Conservation (phyloP, 306 rosid genomes). For the Carpinus fangiana region DNA sequence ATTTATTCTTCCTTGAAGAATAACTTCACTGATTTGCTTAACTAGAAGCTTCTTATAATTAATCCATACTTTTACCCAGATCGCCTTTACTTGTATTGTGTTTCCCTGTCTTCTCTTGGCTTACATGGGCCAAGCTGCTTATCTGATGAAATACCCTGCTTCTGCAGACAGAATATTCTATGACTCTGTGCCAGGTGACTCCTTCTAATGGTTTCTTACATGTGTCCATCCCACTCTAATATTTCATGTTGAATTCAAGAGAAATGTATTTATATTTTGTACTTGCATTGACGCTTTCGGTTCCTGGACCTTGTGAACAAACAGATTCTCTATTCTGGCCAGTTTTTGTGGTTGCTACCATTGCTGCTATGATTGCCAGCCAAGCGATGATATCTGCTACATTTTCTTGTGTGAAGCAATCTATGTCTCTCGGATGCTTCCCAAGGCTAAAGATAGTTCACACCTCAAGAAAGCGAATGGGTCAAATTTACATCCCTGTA, state of each 20-base stretch:
- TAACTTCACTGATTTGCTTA: conserved; percentile 13
- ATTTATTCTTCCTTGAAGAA: conserved; percentile 19
- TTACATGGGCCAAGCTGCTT: conserved; percentile 98
- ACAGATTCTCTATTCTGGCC: conserved; percentile 95
- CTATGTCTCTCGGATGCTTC: conserved; percentile 99
- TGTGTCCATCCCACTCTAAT: neutral
- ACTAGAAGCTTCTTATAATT: neutral
- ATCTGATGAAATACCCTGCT: conserved; percentile 55
- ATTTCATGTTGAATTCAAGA: conserved; percentile 18
- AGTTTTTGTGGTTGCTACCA: conserved; percentile 80
- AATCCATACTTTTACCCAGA: conserved; percentile 43
- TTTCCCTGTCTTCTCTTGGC: conserved; percentile 95
- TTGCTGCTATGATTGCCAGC: conserved; percentile 99
- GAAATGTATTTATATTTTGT: conserved; percentile 12
- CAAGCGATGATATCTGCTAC: conserved; percentile 99
- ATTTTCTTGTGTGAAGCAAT: conserved; percentile 92
- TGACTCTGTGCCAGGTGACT: conserved; percentile 86
- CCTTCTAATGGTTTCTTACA: conserved; percentile 27
- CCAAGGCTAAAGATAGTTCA: conserved; percentile 95
- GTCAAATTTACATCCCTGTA: conserved; percentile 91
- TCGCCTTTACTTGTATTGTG: conserved; percentile 84
- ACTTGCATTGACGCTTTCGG: conserved; percentile 16
- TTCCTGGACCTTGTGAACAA: conserved; percentile 37
- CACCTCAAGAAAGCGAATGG: conserved; percentile 86
- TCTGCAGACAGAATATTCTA: conserved; percentile 62